Evolutionary conservation across 177 flowering plant genomes (phyloP), one percentile per base, ranked within the genome.

Genomic region (Vitis hybrid): DNA sequence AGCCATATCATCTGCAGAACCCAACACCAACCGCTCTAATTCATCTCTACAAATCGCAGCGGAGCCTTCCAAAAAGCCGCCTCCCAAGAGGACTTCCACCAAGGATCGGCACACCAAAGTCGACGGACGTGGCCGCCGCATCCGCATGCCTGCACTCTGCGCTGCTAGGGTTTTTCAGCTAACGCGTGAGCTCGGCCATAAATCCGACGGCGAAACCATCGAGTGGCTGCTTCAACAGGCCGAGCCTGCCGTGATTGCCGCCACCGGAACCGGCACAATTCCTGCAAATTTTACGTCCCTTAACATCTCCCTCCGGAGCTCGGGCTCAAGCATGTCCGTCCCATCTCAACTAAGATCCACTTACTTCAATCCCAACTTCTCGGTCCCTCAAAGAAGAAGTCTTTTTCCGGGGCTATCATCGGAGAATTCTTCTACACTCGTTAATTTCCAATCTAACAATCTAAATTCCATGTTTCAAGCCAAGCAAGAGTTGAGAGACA

Each of bases 151-250:
- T 1, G 94, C 94, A 1, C 79, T 87, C 1, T 87, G 94, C 71
- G 94, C 94, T 0, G 91, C 94, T 18, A 74, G 94, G 69, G 94
- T 89, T 22, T 89, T 89, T 68, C 94, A 89, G 71, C 90, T 89
- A 18, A 89, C 94, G 1, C 84, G 94, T 7, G 94, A 89, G 64
- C 83, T 89, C 1, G 94, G 94, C 19, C 94, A 89, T 80, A 89
- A 89, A 66, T 84, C 93, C 11, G 93, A 89, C 65, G 93, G 93
- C 9, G 92, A 92, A 60, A 90, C 97, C 58, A 86, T 92, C 53
- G 95, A 92, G 76, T 92, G 97, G 97, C 78, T 92, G 4, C 88
- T 92, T 4, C 97, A 92, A 63, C 97, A 92, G 64, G 97, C 96
- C 0, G 97, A 92, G 73, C 97, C 97, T 2, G 84, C 97, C 13